Conservation (phyloP, 192 early-diverging fungal species). For the Backusella liffmaniae region DNA sequence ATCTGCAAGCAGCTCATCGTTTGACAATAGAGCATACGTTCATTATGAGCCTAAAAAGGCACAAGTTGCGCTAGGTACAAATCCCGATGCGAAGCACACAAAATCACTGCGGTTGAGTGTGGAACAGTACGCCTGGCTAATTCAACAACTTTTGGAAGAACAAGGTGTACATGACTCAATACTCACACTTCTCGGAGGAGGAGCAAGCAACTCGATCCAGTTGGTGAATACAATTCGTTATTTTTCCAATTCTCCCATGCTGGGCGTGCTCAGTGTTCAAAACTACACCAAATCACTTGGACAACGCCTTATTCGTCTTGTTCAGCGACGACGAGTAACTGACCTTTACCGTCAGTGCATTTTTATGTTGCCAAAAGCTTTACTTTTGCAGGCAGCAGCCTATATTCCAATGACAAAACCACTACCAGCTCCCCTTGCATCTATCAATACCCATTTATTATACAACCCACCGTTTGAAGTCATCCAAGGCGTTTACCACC, state of each 20-base stretch:
- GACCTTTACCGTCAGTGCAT: slow-evolving; percentile 1
- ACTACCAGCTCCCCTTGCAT: slow-evolving; percentile 5
- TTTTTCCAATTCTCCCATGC: slow-evolving; percentile 6
- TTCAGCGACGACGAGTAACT: slow-evolving; percentile 7
- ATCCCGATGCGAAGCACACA: slow-evolving; percentile 17
- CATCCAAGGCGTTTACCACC: background rate
- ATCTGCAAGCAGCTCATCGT: background rate
- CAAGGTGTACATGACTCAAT: slow-evolving; percentile 17
- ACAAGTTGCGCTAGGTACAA: slow-evolving; percentile 17
- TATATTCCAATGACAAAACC: slow-evolving; percentile 27
- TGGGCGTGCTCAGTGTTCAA: slow-evolving; percentile 4
- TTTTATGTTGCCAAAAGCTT: slow-evolving; percentile 25
- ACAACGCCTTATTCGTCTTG: background rate
- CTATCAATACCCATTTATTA: background rate
- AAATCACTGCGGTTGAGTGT: slow-evolving; percentile 20
- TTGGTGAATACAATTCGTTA: background rate
- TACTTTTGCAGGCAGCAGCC: slow-evolving; percentile 24
- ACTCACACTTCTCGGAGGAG: background rate
- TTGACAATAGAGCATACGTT: slow-evolving; percentile 5
- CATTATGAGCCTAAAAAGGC: slow-evolving; percentile 19
- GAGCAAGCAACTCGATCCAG: background rate
- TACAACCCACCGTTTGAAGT: slow-evolving; percentile 6
- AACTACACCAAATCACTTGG: slow-evolving; percentile 7
- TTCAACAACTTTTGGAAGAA: slow-evolving; percentile 28
- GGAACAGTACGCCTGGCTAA: slow-evolving; percentile 27